A percentile compares a stretch with the other conserved stretches of the same genome.
phyloP scores from a whole-genome alignment of 75 land plant species.

The Chamaecyparis obtusa region DNA sequence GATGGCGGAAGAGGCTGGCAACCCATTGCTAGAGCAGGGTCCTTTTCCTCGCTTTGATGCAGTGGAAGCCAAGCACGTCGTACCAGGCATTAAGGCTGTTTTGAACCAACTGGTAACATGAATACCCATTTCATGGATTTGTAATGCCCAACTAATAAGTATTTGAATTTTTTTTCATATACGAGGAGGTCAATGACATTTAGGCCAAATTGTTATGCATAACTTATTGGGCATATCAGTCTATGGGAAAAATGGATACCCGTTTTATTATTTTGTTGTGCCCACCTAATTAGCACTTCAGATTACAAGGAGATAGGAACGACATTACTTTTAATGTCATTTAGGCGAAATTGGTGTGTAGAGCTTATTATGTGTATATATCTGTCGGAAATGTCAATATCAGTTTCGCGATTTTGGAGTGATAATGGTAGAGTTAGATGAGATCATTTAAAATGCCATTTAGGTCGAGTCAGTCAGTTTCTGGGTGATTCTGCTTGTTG shows the following conservation, averaged over 20 bases:
- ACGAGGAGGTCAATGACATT: not conserved
- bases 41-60: slow-evolving; percentile 70
- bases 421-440: no score
- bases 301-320: not conserved
- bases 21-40: slow-evolving; percentile 62
- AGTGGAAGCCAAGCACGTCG: slow-evolving; percentile 58
- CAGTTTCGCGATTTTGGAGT: not conserved
- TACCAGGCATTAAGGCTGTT: slow-evolving; percentile 60
- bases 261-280: no score
- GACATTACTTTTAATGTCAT: not conserved
- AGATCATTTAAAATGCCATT: not conserved
- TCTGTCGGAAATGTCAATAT: not conserved
- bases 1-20: slow-evolving; percentile 11
- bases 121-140: not conserved
- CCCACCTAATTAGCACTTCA: not conserved
- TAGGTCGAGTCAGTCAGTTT: not conserved
- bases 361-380: not conserved
- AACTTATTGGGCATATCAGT: not conserved
- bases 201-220: not conserved
- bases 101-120: slow-evolving; percentile 46
- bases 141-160: not conserved
- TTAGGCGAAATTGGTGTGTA: not conserved
- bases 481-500: no score
- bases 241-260: not conserved
- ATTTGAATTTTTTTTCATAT: not conserved